Percentiles rank a stretch among this genome's conserved stretches.
Evolutionary conservation across 257 asterid genomes (phyloP).

Genomic region (Ligustrum vulgare): DNA sequence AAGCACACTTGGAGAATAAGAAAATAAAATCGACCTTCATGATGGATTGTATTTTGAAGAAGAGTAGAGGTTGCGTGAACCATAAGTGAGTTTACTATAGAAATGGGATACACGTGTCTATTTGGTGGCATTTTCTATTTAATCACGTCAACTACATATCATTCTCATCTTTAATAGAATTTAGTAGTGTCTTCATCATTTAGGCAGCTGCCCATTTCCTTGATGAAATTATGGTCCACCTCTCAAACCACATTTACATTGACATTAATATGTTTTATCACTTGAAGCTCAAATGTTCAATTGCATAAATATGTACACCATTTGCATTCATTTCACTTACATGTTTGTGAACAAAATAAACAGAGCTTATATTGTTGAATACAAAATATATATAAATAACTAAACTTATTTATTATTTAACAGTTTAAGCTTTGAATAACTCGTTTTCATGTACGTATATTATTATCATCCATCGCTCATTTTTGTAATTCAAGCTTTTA

Average conservation of each 20-base stretch:
- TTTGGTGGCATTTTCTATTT: background rate
- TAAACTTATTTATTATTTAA: too few relatives aligned
- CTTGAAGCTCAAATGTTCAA: background rate
- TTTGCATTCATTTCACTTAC: background rate
- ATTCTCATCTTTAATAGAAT: background rate
- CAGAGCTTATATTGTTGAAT: too few relatives aligned
- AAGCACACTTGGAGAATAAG: too few relatives aligned
- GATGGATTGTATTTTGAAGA: background rate
- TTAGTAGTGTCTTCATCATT: background rate
- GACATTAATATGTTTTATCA: background rate
- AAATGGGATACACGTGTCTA: too few relatives aligned
- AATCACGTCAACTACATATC: background rate
- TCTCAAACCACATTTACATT: background rate
- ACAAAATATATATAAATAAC: too few relatives aligned
- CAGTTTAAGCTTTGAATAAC: too few relatives aligned
- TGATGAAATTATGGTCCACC: background rate
- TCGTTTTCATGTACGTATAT: too few relatives aligned
- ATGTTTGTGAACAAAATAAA: background rate
- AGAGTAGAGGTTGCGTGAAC: background rate
- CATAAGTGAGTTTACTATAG: too few relatives aligned
- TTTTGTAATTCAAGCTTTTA: too few relatives aligned
- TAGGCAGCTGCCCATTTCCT: background rate
- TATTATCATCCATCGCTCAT: too few relatives aligned
- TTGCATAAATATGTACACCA: background rate
- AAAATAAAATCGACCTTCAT: too few relatives aligned